Conservation (phyloP, 2,329 filamentous ascomycete species). For the Sarocladiaceae sp. region DNA sequence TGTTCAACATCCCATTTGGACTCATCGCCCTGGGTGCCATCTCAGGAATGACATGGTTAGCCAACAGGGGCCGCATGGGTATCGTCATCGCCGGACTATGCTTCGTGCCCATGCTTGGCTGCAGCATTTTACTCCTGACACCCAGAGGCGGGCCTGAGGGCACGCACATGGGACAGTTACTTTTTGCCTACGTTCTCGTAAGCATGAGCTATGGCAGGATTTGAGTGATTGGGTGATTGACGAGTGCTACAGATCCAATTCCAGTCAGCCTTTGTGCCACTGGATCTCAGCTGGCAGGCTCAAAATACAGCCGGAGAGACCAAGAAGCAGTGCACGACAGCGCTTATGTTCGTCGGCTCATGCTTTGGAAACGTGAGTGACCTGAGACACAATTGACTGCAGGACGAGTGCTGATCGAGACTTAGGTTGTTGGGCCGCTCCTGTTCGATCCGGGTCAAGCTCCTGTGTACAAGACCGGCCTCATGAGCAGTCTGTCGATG, state of each 20-base stretch:
- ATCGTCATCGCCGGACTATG: conserved; percentile 48
- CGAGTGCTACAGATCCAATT: conserved; percentile 14
- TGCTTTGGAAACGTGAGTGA: conserved; percentile 55
- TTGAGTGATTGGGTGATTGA: conserved; percentile 19
- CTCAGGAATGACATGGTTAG: conserved; percentile 3
- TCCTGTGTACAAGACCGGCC: conserved; percentile 2
- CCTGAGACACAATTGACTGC: neutral
- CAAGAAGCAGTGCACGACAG: conserved; percentile 61
- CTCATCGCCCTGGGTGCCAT: conserved; percentile 17
- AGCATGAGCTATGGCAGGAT: neutral
- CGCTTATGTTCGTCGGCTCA: conserved; percentile 58
- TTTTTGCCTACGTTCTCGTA: conserved; percentile 29
- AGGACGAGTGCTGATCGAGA: neutral
- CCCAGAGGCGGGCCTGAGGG: neutral
- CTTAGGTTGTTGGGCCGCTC: conserved; percentile 4
- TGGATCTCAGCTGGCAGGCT: conserved; percentile 38
- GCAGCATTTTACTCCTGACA: conserved; percentile 40
- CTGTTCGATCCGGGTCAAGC: conserved; percentile 6
- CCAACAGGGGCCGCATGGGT: conserved; percentile 32
- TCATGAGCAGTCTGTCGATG: conserved; percentile 5
- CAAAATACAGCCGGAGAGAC: conserved; percentile 64
- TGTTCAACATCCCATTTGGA: conserved; percentile 57
- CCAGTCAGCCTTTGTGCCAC: neutral
- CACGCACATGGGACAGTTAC: conserved; percentile 39
- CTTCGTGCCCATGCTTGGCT: conserved; percentile 51